These are phyloP conservation scores for Nakazawaea ernobii DNA, from an alignment of 805 yeast species.

Conservation along the genomic window DNA sequence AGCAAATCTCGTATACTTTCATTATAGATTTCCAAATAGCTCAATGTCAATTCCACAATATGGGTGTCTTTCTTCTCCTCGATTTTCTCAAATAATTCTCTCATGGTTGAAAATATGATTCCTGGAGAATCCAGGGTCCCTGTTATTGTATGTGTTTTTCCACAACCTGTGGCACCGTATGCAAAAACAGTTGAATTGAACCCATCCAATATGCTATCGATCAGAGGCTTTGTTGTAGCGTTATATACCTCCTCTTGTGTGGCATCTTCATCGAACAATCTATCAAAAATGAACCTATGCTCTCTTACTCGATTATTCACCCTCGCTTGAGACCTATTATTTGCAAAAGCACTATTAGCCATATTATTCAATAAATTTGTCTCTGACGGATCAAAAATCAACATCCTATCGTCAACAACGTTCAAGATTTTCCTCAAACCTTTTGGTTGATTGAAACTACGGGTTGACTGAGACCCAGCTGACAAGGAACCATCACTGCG, in stretches of 20 bases:
- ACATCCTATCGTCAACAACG: constrained; percentile 80
- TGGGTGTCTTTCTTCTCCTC: constrained; percentile 50
- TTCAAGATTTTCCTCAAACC: constrained; percentile 67
- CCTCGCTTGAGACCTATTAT: background rate
- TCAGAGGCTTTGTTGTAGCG: constrained; percentile 62
- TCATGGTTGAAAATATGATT: constrained; percentile 70
- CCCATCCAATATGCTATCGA: constrained; percentile 76
- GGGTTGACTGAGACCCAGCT: constrained; percentile 12
- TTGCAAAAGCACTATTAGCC: constrained; percentile 30
- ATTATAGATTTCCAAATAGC: constrained; percentile 85
- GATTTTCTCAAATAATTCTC: constrained; percentile 63
- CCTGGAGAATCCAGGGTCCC: constrained; percentile 76
- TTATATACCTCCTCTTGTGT: constrained; percentile 64
- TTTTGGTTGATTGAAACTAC: constrained; percentile 26
- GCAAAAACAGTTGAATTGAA: constrained; percentile 91
- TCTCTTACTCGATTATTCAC: constrained; percentile 50
- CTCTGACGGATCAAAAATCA: constrained; percentile 81
- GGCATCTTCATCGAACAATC: constrained; percentile 60
- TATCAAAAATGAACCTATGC: constrained; percentile 78
- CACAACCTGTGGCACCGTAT: constrained; percentile 97
- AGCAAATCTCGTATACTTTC: constrained; percentile 82
- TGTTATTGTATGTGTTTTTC: constrained; percentile 88
- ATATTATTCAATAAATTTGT: constrained; percentile 51
- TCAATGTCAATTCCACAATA: constrained; percentile 53
- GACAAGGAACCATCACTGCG: constrained; percentile 52